Base-by-base conservation (phyloP, 75 land plant genomes). In the Sequoia sempervirens region DNA sequence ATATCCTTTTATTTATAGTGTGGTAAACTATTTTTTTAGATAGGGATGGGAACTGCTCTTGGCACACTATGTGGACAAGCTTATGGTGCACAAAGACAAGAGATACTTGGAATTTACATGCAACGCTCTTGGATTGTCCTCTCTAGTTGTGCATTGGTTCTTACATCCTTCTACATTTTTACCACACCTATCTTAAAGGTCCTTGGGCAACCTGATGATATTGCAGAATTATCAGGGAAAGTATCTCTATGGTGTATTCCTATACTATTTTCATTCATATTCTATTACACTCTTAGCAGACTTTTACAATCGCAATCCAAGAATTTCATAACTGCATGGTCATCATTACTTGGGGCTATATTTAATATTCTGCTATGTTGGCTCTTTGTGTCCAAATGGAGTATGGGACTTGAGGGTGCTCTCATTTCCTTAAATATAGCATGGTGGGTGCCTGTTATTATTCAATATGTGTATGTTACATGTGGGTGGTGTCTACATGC, bases 371-470 rank as follows among this genome's bases (percentile, higher is more conserved):
- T 81, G 2, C 54, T 90, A 34, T 85, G 90, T 47, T 90, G 85
- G 83, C 30, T 78, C 17, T 52, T 83, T 83, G 85, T 75, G 66
- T 73, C 32, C 46, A 82, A 84, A 28, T 43, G 46, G 18, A 78
- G 83, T 1, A 41, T 90, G 70, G 91, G 90, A 1, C 75, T 70
- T 64, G 68, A 38, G 6, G 91, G 90, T 26, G 91, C 91, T 5
- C 81, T 87, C 0, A 36, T 88, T 11, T 72, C 90, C 30, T 69
- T 68, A 23, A 84, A 82, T 75, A 30, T 88, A 1, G 85, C 85
- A 15, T 43, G 79, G 64, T 90, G 91, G 91, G 26, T 85, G 2
- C 85, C 82, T 47, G 87, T 74, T 36, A 18, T 83, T 2, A 34
- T 85, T 47, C 69, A 85, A 8, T 26, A 79, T 32, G 26, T 82